Base-by-base conservation (phyloP, 371 early-diverging fungal species). In the Rhizomucor miehei region DNA sequence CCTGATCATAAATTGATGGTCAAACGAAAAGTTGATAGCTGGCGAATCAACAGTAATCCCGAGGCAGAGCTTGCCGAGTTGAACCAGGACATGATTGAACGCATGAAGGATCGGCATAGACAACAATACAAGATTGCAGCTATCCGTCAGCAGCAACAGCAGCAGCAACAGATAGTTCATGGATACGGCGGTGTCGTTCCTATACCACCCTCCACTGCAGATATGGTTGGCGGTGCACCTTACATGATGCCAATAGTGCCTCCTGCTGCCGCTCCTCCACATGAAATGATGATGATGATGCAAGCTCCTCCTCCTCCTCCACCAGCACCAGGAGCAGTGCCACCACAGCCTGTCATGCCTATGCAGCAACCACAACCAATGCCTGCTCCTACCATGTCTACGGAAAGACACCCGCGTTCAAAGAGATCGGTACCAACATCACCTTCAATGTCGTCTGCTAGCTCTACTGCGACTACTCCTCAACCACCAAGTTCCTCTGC, bases 61-160 rank as follows among this genome's bases (percentile, higher is more conserved):
- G 66, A 69, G 44, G 60, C 62, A 29, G 60, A 67, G 38, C 44
- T 53, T 14, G 51, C 60, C 1, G 71, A 71, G 21, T 46, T 66
- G 6, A 68, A 65, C 46, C 67, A 68, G 35, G 49, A 64, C 9
- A 65, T 75, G 60, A 68, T 75, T 46, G 54, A 52, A n/a, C 54
- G 75, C 19, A 75, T 75, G 75, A 68, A 67, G 39, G 71, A 75
- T 29, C 64, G 75, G 29, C 75, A 75, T 37, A 38, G 75, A 21
- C 63, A 63, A n/a, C 69, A 71, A 45, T 69, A 66, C 10, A 68
- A 65, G 52, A 37, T 75, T 47, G 71, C 69, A 1, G 71, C 67
- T 11, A 54, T 71, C 40, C 67, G 71, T 39, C 67, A 63, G 29
- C 73, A 71, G 16, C 67, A 64, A 34, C 60, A 63, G 11, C n/a